Evolutionary conservation across 2,329 filamentous ascomycete genomes (phyloP).

Genomic region (Scortechinia acanthostroma): DNA sequence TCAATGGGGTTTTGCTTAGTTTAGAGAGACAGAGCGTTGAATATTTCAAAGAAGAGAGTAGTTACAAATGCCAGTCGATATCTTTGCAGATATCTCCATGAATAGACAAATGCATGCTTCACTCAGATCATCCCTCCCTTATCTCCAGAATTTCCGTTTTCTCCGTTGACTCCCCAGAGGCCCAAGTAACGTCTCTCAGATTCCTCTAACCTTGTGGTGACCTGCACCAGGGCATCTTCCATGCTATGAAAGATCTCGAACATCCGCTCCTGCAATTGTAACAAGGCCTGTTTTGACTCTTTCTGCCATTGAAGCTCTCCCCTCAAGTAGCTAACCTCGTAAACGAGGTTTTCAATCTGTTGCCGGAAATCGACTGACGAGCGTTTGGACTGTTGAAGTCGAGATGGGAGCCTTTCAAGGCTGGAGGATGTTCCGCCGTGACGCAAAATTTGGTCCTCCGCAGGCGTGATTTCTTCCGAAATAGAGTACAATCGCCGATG

Average conservation of each 20-base stretch:
- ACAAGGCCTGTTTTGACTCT: not conserved
- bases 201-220: not conserved
- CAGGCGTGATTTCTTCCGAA: not conserved
- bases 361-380: not conserved
- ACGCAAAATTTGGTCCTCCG: not conserved
- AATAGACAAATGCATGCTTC: no score
- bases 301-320: not conserved
- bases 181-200: not conserved
- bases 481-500: no score
- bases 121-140: no score
- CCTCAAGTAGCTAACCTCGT: slow-evolving; percentile 1
- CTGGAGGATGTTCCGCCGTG: not conserved
- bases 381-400: not conserved
- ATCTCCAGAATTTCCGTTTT: no score
- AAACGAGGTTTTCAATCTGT: not conserved
- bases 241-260: not conserved
- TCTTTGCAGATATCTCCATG: no score
- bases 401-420: not conserved
- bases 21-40: no score
- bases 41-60: no score
- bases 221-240: not conserved
- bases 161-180: no score
- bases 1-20: no score
- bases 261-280: not conserved
- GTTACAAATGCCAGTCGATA: no score